A percentile compares a stretch with the other conserved stretches of the same genome.
phyloP scores from a whole-genome alignment of 2,329 filamentous ascomycete species.

The Plenodomus biglobosus region DNA sequence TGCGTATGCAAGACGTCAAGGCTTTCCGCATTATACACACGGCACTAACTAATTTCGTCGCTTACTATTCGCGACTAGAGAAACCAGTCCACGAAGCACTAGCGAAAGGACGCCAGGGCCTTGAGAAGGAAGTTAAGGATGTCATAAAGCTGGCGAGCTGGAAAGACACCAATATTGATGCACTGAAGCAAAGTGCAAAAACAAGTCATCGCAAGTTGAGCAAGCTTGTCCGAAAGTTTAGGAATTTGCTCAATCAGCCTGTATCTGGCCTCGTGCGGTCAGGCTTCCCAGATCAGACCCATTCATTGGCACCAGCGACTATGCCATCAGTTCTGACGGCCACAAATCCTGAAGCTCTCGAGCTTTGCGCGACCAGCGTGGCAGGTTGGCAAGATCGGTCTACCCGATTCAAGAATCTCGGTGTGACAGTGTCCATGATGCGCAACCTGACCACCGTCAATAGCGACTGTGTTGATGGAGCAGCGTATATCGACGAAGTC shows the following conservation, averaged over 20 bases:
- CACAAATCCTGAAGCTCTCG: conserved; percentile 16
- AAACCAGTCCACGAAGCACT: conserved; percentile 66
- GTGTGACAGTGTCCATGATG: conserved; percentile 75
- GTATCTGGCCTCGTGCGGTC: conserved; percentile 60
- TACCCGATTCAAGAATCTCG: conserved; percentile 69
- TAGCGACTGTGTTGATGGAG: conserved; percentile 57
- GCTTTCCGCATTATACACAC: conserved; percentile 58
- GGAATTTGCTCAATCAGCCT: conserved; percentile 73
- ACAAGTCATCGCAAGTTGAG: conserved; percentile 92
- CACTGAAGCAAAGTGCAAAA: conserved; percentile 83
- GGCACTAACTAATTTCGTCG: conserved; percentile 74
- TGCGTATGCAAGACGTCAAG: conserved; percentile 59
- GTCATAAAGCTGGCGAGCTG: conserved; percentile 92
- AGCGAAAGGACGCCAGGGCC: conserved; percentile 63
- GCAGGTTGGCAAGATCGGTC: conserved; percentile 49
- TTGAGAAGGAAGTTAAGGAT: conserved; percentile 94
- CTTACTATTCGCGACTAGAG: conserved; percentile 73
- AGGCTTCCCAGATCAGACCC: conserved; percentile 35
- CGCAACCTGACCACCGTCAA: conserved; percentile 59
- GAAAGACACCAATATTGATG: conserved; percentile 96
- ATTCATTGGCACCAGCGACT: conserved; percentile 7
- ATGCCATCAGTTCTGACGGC: conserved; percentile 16
- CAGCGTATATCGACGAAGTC: conserved; percentile 66
- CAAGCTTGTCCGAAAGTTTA: conserved; percentile 87
- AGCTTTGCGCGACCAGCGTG: conserved; percentile 26